Conservation (phyloP, 345 rosid species). For the Eucalyptus virginea region DNA sequence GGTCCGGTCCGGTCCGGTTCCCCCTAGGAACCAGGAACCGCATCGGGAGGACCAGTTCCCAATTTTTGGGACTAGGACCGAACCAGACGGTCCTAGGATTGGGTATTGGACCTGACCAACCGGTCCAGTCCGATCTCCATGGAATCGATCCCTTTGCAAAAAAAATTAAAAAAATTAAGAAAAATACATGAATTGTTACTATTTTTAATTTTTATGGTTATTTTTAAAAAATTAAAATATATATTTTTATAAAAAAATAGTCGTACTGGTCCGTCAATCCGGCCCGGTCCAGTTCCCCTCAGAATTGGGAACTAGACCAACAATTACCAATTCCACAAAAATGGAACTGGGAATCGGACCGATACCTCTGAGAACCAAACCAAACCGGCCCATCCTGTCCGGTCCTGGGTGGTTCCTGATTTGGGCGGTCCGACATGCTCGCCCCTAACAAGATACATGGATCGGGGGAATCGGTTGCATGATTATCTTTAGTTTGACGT, state of each 20-base stretch:
- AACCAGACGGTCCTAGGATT: rapidly evolving
- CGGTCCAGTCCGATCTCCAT: rapidly evolving
- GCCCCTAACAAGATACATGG: not conserved
- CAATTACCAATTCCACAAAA: too few relatives aligned
- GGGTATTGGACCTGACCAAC: too few relatives aligned
- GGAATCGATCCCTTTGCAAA: too few relatives aligned
- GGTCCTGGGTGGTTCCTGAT: rapidly evolving
- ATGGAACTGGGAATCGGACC: rapidly evolving
- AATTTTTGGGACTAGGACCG: too few relatives aligned
- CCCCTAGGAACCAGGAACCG: too few relatives aligned
- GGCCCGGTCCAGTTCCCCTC: rapidly evolving
- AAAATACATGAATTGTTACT: too few relatives aligned
- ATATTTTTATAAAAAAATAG: too few relatives aligned
- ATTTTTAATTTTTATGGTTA: too few relatives aligned
- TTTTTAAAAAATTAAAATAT: too few relatives aligned
- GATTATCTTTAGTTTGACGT: not conserved
- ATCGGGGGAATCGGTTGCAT: not conserved
- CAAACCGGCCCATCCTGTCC: rapidly evolving
- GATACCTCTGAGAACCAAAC: rapidly evolving
- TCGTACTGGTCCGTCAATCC: rapidly evolving
- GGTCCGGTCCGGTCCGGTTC: too few relatives aligned
- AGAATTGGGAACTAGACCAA: rapidly evolving
- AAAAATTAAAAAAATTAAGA: too few relatives aligned
- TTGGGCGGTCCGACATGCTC: rapidly evolving
- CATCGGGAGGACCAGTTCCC: rapidly evolving